Base-by-base conservation (phyloP, 306 rosid genomes). In the Vigna trinervia region DNA sequence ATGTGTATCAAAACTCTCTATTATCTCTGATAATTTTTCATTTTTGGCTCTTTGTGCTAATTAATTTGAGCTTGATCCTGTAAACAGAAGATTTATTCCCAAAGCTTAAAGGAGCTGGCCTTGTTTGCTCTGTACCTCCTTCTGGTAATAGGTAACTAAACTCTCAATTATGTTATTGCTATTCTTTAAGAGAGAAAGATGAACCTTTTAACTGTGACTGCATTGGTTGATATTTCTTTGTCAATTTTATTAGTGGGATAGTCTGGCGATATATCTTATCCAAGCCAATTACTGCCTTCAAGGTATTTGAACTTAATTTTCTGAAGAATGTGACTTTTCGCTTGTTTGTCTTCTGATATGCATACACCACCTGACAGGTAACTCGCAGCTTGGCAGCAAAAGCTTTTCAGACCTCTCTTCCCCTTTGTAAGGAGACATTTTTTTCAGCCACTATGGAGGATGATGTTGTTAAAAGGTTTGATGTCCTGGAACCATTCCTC, bases 111-210 rank as follows among this genome's bases (percentile, higher is more conserved):
- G 98, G 91, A 77, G 93, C 98, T 74, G 90, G 56, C 61, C 91
- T 93, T 69, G 88, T 89, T 53, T 93, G 96, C 83, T 93, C 98
- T 38, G 98, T 93, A 13, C 98, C 98, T 80, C 98, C 98, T 73
- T 87, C 98, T 56, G 98, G 98, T 66, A 93, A 93, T 78, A 82
- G 98, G 98, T 93, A 86, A 82, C 34, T 69, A 69, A 56, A 38
- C 53, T 63, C 56, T 77, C 54, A 32, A 39, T 52, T 30, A 17
- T 28, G 67, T 36, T 34, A 43, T 51, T 36, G 4, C 62, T 34
- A 13, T 73, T 53, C 13, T 58, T 59, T 12, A 20, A 53, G 59
- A 56, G 22, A 23, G 53, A 60, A 60, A 50, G 71, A 72, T 57
- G 50, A 78, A 48, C 23, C 45, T 65, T 23, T 69, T 19, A 6